phyloP scores from a whole-genome alignment of 495 filamentous ascomycete genomes.

The Aspergillus taichungensis region DNA sequence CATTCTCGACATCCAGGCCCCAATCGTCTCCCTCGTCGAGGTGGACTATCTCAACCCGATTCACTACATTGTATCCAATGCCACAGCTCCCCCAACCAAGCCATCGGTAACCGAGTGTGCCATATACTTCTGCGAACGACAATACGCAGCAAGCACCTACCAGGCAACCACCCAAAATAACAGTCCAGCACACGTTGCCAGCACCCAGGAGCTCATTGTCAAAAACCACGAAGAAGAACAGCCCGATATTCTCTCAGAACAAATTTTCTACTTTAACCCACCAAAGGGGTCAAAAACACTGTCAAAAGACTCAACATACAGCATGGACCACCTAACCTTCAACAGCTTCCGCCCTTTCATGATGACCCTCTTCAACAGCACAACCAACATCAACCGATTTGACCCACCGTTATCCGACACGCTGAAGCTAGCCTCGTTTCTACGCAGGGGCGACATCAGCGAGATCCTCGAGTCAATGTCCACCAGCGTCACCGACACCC shows the following conservation, averaged over 20 bases:
- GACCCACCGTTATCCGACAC: background rate
- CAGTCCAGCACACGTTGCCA: background rate
- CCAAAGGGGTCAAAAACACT: background rate
- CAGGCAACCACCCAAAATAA: background rate
- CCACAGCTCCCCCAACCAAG: background rate
- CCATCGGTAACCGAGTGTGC: background rate
- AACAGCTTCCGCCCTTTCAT: background rate
- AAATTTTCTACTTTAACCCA: background rate
- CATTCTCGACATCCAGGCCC: background rate
- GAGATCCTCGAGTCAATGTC: background rate
- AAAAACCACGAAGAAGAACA: background rate
- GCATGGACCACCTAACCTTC: background rate
- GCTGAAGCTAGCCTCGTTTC: background rate
- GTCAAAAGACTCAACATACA: background rate
- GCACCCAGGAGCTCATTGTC: background rate
- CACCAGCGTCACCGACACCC: constrained; percentile 1
- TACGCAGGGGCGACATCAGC: background rate
- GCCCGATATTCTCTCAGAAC: background rate
- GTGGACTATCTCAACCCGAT: background rate
- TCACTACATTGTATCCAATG: background rate
- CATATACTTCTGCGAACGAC: constrained; percentile 1
- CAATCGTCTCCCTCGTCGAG: background rate
- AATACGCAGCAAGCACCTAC: background rate
- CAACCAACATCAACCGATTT: background rate
- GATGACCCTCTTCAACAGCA: background rate